Conservation (phyloP, 2,329 filamentous ascomycete species). For the Aspergillus aculeatus region DNA sequence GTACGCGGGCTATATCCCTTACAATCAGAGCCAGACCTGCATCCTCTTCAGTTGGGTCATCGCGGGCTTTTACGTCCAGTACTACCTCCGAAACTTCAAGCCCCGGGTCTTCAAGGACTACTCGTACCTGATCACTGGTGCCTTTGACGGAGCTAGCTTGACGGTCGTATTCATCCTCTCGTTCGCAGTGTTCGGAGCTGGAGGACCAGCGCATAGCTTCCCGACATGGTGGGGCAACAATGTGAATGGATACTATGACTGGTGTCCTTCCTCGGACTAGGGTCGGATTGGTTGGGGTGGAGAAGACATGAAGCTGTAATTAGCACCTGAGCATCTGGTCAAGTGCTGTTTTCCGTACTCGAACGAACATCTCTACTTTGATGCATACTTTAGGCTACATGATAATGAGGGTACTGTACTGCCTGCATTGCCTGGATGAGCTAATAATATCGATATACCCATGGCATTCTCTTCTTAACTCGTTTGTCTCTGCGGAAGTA, state of each 20-base stretch:
- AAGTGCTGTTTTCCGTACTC: not conserved
- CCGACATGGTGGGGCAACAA: constrained; percentile 40
- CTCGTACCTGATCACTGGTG: constrained; percentile 44
- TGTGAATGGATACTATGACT: constrained; percentile 1
- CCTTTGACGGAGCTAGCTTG: constrained; percentile 42
- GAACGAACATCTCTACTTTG: not conserved
- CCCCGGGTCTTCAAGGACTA: constrained; percentile 44
- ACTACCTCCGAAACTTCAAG: constrained; percentile 36
- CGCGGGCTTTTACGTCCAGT: constrained; percentile 29
- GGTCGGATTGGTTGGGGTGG: not conserved
- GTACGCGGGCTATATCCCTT: constrained; percentile 7
- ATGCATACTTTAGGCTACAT: not conserved
- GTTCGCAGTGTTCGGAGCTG: constrained; percentile 47
- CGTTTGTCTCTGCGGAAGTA: no score
- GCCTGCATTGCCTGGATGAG: no score
- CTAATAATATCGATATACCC: no score
- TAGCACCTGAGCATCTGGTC: not conserved
- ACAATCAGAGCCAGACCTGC: constrained; percentile 16
- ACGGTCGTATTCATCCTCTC: constrained; percentile 44
- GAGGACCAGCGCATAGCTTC: constrained; percentile 38
- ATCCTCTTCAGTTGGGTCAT: constrained; percentile 16
- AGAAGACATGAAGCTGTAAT: not conserved
- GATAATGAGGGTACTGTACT: not conserved
- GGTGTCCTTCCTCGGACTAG: not conserved
- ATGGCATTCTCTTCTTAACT: no score